Evolutionary conservation across 306 rosid genomes (phyloP).

Genomic region (Castanea crenata): DNA sequence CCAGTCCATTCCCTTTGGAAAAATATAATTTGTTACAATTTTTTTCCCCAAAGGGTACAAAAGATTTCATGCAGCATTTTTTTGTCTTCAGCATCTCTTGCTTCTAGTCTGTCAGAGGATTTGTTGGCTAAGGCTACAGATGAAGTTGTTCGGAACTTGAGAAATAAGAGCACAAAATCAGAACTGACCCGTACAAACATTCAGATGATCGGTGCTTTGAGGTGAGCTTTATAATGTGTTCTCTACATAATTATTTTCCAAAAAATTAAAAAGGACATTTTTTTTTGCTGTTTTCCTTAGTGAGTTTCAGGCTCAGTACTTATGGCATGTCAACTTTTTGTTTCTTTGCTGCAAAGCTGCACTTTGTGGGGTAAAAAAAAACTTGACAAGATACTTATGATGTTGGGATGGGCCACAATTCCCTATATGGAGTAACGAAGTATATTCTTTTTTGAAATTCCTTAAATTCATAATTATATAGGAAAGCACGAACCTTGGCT

Average conservation of each 20-base stretch:
- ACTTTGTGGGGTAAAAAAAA: too few relatives aligned
- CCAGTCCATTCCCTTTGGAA: background rate
- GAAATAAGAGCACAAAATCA: constrained; percentile 60
- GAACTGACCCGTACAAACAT: constrained; percentile 88
- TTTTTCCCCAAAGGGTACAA: constrained; percentile 3
- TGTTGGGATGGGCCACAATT: background rate
- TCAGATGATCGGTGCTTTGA: constrained; percentile 98
- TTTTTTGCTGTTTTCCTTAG: too few relatives aligned
- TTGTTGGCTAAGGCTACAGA: constrained; percentile 79
- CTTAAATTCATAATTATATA: background rate
- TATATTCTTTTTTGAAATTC: background rate
- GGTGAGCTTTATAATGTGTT: constrained; percentile 44
- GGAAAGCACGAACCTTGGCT: background rate
- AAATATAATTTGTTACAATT: background rate
- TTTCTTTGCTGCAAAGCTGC: too few relatives aligned
- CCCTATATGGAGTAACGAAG: background rate
- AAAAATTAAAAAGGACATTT: too few relatives aligned
- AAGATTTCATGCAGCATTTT: constrained; percentile 9
- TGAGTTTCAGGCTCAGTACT: too few relatives aligned
- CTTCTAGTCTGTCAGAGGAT: constrained; percentile 92
- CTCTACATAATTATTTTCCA: too few relatives aligned
- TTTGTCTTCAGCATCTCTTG: constrained; percentile 76
- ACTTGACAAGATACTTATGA: too few relatives aligned
- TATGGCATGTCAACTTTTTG: too few relatives aligned
- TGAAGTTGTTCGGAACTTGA: constrained; percentile 74